A percentile compares a stretch with the other conserved stretches of the same genome.
Evolutionary conservation across 345 rosid species (phyloP).

Genomic region (Toxicodendron radicans): DNA sequence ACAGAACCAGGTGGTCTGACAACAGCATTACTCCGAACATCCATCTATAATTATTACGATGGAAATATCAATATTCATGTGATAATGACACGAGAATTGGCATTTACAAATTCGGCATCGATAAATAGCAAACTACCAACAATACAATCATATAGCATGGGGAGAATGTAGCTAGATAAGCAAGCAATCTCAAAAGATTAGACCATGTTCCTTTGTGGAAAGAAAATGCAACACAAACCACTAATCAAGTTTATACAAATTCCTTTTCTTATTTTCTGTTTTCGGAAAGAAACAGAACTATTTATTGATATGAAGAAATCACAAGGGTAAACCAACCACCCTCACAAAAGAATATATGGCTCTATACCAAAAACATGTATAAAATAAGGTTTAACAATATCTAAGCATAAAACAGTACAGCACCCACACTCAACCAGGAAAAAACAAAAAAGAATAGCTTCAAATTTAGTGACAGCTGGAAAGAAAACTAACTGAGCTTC

Average conservation of each 20-base stretch:
- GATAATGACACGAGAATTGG: conserved; percentile 18
- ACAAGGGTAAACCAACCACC: neutral
- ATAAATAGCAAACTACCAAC: neutral
- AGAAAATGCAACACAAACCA: neutral
- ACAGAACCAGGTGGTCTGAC: conserved; percentile 62
- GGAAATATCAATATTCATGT: conserved; percentile 22
- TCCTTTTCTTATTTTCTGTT: neutral
- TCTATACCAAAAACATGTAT: neutral
- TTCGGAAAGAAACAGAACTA: neutral
- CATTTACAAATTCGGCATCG: conserved; percentile 7
- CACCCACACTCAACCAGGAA: neutral
- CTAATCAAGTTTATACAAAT: neutral
- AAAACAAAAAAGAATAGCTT: neutral
- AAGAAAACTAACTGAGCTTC: neutral
- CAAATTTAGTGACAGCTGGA: neutral
- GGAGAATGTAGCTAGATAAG: neutral
- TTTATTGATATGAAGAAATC: neutral
- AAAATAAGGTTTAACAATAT: neutral
- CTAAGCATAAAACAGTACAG: neutral
- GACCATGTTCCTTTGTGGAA: neutral
- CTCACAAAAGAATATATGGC: too few relatives aligned
- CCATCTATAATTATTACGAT: conserved; percentile 50
- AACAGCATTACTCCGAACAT: conserved; percentile 61
- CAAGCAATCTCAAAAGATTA: neutral
- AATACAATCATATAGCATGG: neutral